Evolutionary conservation across 2,329 filamentous ascomycete species (phyloP), one percentile per base, ranked within the genome.

Genomic region (Fusarium sp.): DNA sequence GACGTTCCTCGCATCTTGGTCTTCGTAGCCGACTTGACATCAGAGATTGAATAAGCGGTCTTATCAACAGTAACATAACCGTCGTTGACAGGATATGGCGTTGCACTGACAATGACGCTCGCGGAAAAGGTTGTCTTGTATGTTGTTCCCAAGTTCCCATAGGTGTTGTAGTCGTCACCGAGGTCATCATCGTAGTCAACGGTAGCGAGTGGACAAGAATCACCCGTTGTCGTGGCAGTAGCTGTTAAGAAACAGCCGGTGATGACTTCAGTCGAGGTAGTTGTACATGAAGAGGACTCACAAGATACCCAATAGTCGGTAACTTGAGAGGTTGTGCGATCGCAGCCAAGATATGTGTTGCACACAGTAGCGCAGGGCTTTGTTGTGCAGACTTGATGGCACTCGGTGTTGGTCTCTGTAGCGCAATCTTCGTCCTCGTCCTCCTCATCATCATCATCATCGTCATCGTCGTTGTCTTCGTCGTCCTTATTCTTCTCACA

Each of bases 251-350:
- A 57, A 43, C 57, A 65, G 8, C 50, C 58, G 0, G 62, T 65
- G 24, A 65, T 57, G 26, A 65, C 10, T 26, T 62, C 35, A 12
- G 50, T 52, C 1, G 58, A 50, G 3, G 58, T 65, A 0, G 62
- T 65, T 0, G 52, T 63, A 24, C 58, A 65, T 10, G 58, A 63
- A 4, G 46, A 33, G 13, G 58, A 50, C 3, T 53, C 16, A 24
- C 58, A 65, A 8, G 46, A 65, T 57, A 65, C 58, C 62, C 62
- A 65, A 8, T 65, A 63, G 37, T 65, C 58, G 37, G 58, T 63
- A 15, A 57, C 46, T 18, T n/a, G 18, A 4, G 62, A 63, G 3
- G 62, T 65, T 10, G 57, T 57, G 8, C 58, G 63, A 41, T 65
- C 62, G 35, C 57, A 65, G 24, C 62, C 58, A 3, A 63, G 29